Conservation (phyloP, 139 green algal species). For the Gonium pectorale region DNA sequence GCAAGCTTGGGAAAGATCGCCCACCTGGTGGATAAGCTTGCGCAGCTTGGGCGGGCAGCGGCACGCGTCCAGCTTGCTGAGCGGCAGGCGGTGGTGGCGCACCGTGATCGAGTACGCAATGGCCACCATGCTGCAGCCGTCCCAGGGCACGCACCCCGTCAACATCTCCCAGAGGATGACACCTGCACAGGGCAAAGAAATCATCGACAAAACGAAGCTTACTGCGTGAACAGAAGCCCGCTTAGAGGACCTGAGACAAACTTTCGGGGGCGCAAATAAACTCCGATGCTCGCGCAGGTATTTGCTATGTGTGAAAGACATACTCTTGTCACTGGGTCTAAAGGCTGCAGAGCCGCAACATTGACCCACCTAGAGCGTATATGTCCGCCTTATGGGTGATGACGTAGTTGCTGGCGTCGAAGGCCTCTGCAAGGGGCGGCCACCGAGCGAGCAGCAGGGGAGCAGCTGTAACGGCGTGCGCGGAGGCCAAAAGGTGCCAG, state of each 20-base stretch:
- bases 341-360: too few relatives aligned
- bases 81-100: constrained; percentile 43
- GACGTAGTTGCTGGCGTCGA: constrained; percentile 34
- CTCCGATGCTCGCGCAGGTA: too few relatives aligned
- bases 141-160: constrained; percentile 29
- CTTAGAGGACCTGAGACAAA: too few relatives aligned
- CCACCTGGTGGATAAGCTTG: constrained; percentile 39
- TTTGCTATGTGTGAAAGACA: too few relatives aligned
- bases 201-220: too few relatives aligned
- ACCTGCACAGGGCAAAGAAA: not conserved
- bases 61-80: constrained; percentile 27
- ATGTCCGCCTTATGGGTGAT: constrained; percentile 45
- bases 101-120: constrained; percentile 46
- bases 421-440: constrained; percentile 25
- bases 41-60: constrained; percentile 45
- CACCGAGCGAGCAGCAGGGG: too few relatives aligned
- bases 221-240: too few relatives aligned
- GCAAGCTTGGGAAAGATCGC: too few relatives aligned
- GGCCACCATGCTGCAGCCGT: constrained; percentile 46
- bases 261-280: too few relatives aligned
- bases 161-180: constrained; percentile 47
- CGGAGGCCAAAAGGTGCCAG: too few relatives aligned
- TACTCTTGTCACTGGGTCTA: too few relatives aligned
- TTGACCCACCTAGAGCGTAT: constrained; percentile 32
- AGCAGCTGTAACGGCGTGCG: not conserved